Evolutionary conservation across 768 basidiomycete genomes (phyloP), one percentile per base, ranked within the genome.

Genomic region (Lentinula edodes): DNA sequence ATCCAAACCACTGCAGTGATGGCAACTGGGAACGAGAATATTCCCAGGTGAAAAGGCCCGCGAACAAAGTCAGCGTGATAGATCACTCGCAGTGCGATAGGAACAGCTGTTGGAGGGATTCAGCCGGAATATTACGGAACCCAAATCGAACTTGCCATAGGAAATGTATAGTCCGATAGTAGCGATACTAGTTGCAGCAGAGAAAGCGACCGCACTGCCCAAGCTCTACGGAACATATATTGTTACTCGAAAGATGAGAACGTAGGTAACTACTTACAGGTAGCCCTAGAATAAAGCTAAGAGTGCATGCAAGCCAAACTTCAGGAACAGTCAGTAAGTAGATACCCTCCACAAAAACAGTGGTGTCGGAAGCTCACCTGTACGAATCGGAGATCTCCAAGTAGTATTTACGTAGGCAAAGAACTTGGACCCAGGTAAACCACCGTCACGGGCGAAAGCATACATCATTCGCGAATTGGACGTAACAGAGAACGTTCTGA

Each of bases 401-500:
- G 76, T 77, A 10, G 71, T 59, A 70, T 83, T 82, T 39, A 90
- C 89, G 64, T 84, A 80, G 65, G 82, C 81, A 72, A 90, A 86
- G 72, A 86, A 89, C 39, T 69, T 78, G 63, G 84, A 84, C 12
- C 85, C 87, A 0, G 90, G 89, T 28, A 90, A 79, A 10, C 82
- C 89, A 0, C 88, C 86, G 69, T 93, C 90, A 41, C 90, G 81
- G 3, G 88, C 80, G 67, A 91, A 91, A 0, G 89, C 87, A 68
- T 85, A 93, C 86, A 89, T 89, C 90, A 91, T 91, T 0, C 90
- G 80, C 3, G 86, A 88, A 68, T 91, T 93, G 0, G 85, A 86
- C 0, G 90, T 90, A 54, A 93, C 73, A 0, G 88, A 90, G 74
- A 92, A 92, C 0, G 86, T 88, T 13, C 87, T 87, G 60, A 5